Base-by-base conservation (phyloP, 176 grass and related monocot genomes). In the Bolboschoenus planiculmis region DNA sequence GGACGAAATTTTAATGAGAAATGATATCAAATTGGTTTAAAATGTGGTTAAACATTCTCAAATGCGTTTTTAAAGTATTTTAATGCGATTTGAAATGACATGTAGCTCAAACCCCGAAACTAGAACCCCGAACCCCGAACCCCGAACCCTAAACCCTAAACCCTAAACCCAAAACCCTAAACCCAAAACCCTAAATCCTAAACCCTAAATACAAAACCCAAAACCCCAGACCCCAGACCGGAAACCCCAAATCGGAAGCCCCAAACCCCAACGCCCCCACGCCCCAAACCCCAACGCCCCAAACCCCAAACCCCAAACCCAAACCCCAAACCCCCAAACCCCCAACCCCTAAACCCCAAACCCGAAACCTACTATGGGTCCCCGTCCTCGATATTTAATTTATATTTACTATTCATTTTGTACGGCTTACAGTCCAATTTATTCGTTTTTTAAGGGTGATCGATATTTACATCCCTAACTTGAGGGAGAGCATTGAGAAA, bases 261-360 rank as follows among this genome's bases (percentile, higher is more conserved):
- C 78, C 78, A 10, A 57, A 62, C 57, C 46, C 78, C 55, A 29
- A 57, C n/a, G 62, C 57, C 46, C 78, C 54, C 34, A 35, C 42
- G 39, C 46, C 78, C 53, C n/a, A 55, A 55, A 55, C 51, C 51
- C 34, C 18, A 79, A 79, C n/a, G 57, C 80, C 54, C 58, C 67
- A 83, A 83, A 66, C 80, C 80, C 80, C 53, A 53, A 51, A 68
- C 58, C 58, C 7, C 53, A 83, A 83, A 67, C 58, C 80, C 58
- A 67, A 83, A 68, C 30, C 80, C 58, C 58, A 47, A 83, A 68
- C 46, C 80, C 80, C 80, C 67, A 67, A 83, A 68, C 80, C 57
- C 80, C 21, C 5, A 5, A 64, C 29, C 3, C 56, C 56, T 27
- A n/a, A 83, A 83, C 0, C 57, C 15, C 9, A 5, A 68, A 0